phyloP scores from a whole-genome alignment of 192 early-diverging fungal species.

The Rhizophagus clarus region DNA sequence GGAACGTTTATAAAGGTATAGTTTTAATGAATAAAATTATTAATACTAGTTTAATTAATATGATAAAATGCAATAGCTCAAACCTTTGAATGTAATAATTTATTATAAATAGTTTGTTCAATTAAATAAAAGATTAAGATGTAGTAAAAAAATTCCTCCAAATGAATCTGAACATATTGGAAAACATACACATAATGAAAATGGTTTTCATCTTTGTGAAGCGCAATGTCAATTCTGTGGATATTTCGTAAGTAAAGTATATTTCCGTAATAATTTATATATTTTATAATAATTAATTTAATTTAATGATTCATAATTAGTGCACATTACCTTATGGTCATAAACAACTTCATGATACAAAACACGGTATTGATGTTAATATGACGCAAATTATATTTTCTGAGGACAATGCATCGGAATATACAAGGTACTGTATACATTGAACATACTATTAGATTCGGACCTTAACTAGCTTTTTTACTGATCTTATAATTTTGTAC shows the following conservation, averaged over 20 bases:
- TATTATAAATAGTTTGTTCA: constrained; percentile 17
- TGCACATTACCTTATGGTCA: constrained; percentile 19
- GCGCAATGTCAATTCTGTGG: constrained; percentile 11
- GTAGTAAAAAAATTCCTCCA: constrained; percentile 24
- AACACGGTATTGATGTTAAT: neutral
- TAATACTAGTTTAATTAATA: neutral
- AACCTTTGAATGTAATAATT: neutral
- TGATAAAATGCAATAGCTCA: too few relatives aligned
- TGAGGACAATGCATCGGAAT: constrained; percentile 1
- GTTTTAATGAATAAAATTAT: too few relatives aligned
- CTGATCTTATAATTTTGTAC: neutral
- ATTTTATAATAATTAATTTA: neutral
- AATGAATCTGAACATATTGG: neutral
- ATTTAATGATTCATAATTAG: neutral
- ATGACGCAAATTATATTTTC: constrained; percentile 9
- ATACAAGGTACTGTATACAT: constrained; percentile 1
- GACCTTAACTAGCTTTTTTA: neutral
- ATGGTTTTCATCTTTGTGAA: constrained; percentile 21
- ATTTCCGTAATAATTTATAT: neutral
- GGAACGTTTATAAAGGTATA: constrained; percentile 18
- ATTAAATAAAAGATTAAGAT: neutral
- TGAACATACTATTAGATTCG: neutral
- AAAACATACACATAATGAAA: constrained; percentile 13
- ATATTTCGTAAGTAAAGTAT: constrained; percentile 16
- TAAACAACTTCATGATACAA: neutral